phyloP scores from a whole-genome alignment of 371 early-diverging fungal species.

The Zychaea mexicana region DNA sequence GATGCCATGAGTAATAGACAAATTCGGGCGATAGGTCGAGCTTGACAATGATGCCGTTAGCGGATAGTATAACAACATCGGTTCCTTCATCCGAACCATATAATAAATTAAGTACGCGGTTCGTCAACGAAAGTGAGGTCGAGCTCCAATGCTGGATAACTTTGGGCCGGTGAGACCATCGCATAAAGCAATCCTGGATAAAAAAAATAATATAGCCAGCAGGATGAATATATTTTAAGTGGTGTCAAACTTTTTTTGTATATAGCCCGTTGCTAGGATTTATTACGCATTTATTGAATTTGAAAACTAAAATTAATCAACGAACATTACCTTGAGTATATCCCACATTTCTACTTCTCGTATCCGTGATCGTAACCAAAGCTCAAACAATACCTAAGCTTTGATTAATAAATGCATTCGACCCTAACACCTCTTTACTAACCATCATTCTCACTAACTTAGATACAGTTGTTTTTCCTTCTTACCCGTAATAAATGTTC shows the following conservation, averaged over 20 bases:
- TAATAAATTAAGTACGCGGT: constrained; percentile 60
- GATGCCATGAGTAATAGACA: constrained; percentile 75
- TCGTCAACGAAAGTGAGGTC: constrained; percentile 57
- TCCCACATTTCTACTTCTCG: constrained; percentile 77
- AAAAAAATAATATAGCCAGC: no score
- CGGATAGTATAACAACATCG: constrained; percentile 51
- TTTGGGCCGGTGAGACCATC: constrained; percentile 76
- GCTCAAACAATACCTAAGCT: constrained; percentile 70
- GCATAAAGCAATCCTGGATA: constrained; percentile 56
- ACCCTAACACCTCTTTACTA: no score
- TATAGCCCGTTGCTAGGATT: no score
- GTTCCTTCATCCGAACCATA: constrained; percentile 67
- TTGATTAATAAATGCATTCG: neutral
- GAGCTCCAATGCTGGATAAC: constrained; percentile 76
- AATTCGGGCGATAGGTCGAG: constrained; percentile 68
- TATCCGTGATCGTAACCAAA: constrained; percentile 73
- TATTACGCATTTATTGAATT: no score
- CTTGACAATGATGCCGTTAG: constrained; percentile 59
- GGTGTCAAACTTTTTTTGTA: no score
- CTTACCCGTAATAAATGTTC: constrained; percentile 68
- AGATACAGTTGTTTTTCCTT: neutral
- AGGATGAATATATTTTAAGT: no score
- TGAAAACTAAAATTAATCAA: no score
- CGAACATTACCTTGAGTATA: constrained; percentile 53
- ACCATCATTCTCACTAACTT: no score